Evolutionary conservation across 352 stramenopile genomes (phyloP).

Genomic region (Pythium plurisporium): DNA sequence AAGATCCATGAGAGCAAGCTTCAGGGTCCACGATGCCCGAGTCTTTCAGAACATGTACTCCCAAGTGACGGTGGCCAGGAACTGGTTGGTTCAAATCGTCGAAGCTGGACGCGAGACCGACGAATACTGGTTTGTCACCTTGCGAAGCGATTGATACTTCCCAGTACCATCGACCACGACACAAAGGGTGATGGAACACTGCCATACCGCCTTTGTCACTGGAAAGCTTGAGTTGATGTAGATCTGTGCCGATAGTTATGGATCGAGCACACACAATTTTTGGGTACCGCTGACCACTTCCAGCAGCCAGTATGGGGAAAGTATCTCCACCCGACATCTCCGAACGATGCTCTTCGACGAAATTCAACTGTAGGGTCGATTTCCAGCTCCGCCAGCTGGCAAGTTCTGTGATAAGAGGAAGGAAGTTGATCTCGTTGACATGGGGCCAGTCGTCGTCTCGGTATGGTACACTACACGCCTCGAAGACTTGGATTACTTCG

Average conservation of each 20-base stretch:
- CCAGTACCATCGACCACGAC: slow-evolving; percentile 77
- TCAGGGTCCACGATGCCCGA: slow-evolving; percentile 8
- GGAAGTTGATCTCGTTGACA: slow-evolving; percentile 53
- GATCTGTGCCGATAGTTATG: slow-evolving; percentile 60
- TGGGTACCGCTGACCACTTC: slow-evolving; percentile 45
- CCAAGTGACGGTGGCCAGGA: background rate
- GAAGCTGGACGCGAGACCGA: slow-evolving; percentile 50
- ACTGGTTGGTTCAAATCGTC: slow-evolving; percentile 56
- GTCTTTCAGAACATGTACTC: slow-evolving; percentile 43
- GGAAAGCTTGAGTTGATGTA: slow-evolving; percentile 62
- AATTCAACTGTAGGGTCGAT: slow-evolving; percentile 49
- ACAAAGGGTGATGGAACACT: slow-evolving; percentile 62
- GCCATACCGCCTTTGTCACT: slow-evolving; percentile 40
- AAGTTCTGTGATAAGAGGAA: slow-evolving; percentile 62
- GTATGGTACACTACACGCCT: slow-evolving; percentile 80
- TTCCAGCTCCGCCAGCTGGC: slow-evolving; percentile 78
- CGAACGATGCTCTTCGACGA: slow-evolving; percentile 28
- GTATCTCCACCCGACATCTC: slow-evolving; percentile 33
- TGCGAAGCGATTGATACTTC: slow-evolving; percentile 55
- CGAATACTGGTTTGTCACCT: slow-evolving; percentile 57
- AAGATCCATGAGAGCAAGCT: background rate
- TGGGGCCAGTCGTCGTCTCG: slow-evolving; percentile 51
- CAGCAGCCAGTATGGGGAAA: slow-evolving; percentile 53
- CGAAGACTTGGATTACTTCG: slow-evolving; percentile 69
- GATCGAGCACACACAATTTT: slow-evolving; percentile 67